These are phyloP conservation scores for Thielaviopsis punctulata DNA, from an alignment of 2,329 filamentous ascomycete genomes.

Conservation along the genomic window DNA sequence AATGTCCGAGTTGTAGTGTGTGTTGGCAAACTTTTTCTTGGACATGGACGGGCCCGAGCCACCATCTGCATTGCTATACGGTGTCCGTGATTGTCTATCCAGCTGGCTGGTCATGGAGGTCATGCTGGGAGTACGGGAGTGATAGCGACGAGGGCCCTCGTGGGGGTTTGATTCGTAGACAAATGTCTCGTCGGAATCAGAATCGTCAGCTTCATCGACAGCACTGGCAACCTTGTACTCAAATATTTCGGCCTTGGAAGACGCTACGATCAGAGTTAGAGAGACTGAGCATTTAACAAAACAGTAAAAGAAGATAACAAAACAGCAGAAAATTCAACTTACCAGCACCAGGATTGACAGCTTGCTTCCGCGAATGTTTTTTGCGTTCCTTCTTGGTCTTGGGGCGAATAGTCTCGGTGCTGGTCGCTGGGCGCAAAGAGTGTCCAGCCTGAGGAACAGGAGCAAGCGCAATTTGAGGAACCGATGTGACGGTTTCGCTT, in stretches of 20 bases:
- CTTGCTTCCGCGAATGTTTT: slow-evolving; percentile 57
- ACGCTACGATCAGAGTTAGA: slow-evolving; percentile 35
- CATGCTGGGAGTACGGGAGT: slow-evolving; percentile 86
- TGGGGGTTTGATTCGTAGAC: slow-evolving; percentile 97
- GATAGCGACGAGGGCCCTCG: slow-evolving; percentile 54
- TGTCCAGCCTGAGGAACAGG: slow-evolving; percentile 35
- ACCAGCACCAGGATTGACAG: slow-evolving; percentile 59
- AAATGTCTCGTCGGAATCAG: slow-evolving; percentile 95
- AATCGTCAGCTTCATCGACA: slow-evolving; percentile 89
- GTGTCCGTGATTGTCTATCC: slow-evolving; percentile 40
- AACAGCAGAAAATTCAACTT: slow-evolving; percentile 23
- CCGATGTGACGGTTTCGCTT: slow-evolving; percentile 84
- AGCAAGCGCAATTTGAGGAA: slow-evolving; percentile 66
- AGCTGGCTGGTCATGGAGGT: slow-evolving; percentile 64
- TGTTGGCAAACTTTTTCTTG: slow-evolving; percentile 90
- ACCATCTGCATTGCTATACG: slow-evolving; percentile 52
- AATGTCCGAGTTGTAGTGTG: slow-evolving; percentile 44
- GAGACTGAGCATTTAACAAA: neutral
- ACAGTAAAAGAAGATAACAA: neutral
- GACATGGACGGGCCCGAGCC: slow-evolving; percentile 25
- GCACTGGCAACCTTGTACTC: slow-evolving; percentile 93
- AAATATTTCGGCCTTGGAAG: slow-evolving; percentile 94
- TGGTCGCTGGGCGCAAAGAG: slow-evolving; percentile 70
- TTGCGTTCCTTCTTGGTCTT: slow-evolving; percentile 93
- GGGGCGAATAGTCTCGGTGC: slow-evolving; percentile 88